Conservation (phyloP, 331 rosid species). For the Rhamnella rubrinervis region DNA sequence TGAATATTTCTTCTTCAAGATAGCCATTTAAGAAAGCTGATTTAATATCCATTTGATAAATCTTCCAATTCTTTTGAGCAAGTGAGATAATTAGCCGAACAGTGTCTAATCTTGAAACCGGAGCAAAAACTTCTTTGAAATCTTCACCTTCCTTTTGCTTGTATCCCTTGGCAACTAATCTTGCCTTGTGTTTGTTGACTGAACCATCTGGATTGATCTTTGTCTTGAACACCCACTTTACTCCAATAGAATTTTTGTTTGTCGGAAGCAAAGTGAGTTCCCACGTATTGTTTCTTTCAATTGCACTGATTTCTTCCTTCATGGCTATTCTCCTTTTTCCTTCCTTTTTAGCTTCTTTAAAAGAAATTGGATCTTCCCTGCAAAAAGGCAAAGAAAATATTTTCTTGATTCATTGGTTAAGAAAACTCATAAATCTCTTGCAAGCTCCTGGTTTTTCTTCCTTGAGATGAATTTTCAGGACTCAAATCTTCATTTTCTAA, state of each 20-base stretch:
- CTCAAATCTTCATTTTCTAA: no score
- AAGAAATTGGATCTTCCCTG: background rate
- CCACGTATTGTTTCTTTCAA: background rate
- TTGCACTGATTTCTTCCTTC: no score
- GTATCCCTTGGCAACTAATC: background rate
- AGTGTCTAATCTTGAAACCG: background rate
- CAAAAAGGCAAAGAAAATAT: no score
- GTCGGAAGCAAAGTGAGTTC: background rate
- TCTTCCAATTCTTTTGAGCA: background rate
- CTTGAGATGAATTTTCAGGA: no score
- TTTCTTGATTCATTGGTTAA: no score
- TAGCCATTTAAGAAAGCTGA: background rate
- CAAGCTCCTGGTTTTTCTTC: no score
- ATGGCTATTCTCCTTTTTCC: no score
- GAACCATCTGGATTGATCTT: background rate
- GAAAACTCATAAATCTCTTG: no score
- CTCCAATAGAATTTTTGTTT: background rate
- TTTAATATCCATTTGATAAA: no score
- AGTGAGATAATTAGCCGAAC: background rate
- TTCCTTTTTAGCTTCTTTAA: no score
- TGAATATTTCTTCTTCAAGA: no score
- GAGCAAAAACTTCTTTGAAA: background rate
- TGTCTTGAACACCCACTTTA: conserved; percentile 5
- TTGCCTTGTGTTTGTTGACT: background rate
- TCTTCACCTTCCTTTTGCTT: background rate